Base-by-base conservation (phyloP, 176 grass and related monocot genomes). In the Musa acuminata region DNA sequence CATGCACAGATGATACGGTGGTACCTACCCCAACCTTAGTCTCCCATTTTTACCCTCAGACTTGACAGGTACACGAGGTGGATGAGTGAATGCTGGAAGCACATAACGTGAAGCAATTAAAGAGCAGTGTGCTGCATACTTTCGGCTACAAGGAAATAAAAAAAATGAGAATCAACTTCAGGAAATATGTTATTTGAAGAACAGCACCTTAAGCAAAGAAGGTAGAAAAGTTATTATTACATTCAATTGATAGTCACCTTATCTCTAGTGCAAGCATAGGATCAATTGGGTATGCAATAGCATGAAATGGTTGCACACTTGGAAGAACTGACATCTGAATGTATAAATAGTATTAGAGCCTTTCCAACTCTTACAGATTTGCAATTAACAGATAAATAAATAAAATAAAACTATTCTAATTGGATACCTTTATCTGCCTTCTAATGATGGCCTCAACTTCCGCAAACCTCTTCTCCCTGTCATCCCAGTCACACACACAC, bases 401-500 rank as follows among this genome's bases (percentile, higher is more conserved):
- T 49, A 57, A 17, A 17, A 52, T 25, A 52, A 74, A 8, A 11
- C 48, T 14, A 11, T 64, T 21, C 10, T 71, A 53, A 83, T n/a
- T 19, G 1, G 0, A 68, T 53, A 96, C 92, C 84, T 89, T 90
- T 78, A 91, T 96, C 73, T 96, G 92, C 77, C 74, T 90, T 81
- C 80, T 96, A 70, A 96, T 89, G 53, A 96, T 96, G 72, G 83
- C 88, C 77, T 96, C 88, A 71, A 96, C 88, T 53, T 96, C 92
- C 67, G 58, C 63, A 78, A 96, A 96, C 82, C 87, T 84, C 25
- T 77, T 64, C 50, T 87, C 86, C 63, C 88, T 83, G 21, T 91
- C 89, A 71, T 96, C 92, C 92, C 92, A 96, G 67, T 96, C 82
- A 71, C 92, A 96, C n/a, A 96, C 88, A 64, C 92, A 96, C 92